Conservation (phyloP, 768 basidiomycete genomes). For the Tephrocybe sp. region DNA sequence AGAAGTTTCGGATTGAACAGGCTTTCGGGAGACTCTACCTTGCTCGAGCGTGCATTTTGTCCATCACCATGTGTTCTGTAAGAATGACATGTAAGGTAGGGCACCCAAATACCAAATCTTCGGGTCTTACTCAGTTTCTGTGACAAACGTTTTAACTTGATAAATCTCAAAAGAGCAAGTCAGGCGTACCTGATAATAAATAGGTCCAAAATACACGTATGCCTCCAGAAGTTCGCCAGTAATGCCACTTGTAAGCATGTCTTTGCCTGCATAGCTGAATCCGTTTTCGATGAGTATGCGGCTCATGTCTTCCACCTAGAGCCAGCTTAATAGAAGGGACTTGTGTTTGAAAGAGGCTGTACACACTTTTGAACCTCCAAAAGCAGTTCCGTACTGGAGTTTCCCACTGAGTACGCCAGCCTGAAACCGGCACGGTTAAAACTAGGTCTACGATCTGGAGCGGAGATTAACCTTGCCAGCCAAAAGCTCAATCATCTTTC, state of each 20-base stretch:
- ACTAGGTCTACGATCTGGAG: background rate
- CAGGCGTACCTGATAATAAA: conserved; percentile 84
- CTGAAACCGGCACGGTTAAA: conserved; percentile 31
- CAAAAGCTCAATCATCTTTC: conserved; percentile 98
- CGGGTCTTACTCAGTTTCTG: conserved; percentile 86
- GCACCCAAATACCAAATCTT: background rate
- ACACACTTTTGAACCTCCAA: conserved; percentile 91
- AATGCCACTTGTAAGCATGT: conserved; percentile 97
- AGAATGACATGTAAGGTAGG: conserved; percentile 15
- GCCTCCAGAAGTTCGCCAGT: conserved; percentile 96
- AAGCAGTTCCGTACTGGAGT: conserved; percentile 92
- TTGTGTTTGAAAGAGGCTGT: background rate
- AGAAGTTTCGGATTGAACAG: conserved; percentile 5
- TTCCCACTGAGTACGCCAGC: conserved; percentile 90
- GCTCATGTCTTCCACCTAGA: conserved; percentile 95
- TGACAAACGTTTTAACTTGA: conserved; percentile 12
- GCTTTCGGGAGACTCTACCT: conserved; percentile 44
- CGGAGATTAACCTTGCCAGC: conserved; percentile 75
- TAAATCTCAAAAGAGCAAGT: background rate
- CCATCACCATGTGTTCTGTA: conserved; percentile 97
- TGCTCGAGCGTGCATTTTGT: conserved; percentile 99
- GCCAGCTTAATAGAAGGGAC: conserved; percentile 8
- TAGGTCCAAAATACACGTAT: conserved; percentile 98
- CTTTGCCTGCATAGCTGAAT: conserved; percentile 98
- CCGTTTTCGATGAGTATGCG: conserved; percentile 92